Evolutionary conservation across 352 stramenopile species (phyloP).

Genomic region (Phytophthora tentaculata): DNA sequence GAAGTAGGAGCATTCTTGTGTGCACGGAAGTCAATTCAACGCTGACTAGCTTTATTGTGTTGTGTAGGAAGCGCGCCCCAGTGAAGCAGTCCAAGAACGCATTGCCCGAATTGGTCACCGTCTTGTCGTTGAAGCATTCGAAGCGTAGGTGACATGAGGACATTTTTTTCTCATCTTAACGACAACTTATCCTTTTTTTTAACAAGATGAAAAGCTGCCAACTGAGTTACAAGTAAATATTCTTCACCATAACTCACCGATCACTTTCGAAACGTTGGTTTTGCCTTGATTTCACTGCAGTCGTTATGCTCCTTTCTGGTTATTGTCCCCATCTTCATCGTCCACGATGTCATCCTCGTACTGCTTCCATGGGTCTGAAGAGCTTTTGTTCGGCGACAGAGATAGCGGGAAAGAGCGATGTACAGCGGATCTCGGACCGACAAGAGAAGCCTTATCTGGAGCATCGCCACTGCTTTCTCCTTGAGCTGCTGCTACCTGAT

Average conservation of each 20-base stretch:
- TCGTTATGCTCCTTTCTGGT: conserved; percentile 29
- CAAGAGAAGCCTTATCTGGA: background rate
- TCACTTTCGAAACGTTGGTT: conserved; percentile 53
- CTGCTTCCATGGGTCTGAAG: conserved; percentile 33
- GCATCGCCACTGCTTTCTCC: no score
- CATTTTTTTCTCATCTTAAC: no score
- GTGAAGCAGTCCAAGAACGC: conserved; percentile 47
- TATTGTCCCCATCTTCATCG: conserved; percentile 30
- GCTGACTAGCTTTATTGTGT: conserved; percentile 1
- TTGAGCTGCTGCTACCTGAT: conserved; percentile 8
- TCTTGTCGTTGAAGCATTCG: conserved; percentile 71
- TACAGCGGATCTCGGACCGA: no score
- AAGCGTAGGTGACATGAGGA: conserved; percentile 12
- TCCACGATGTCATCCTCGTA: conserved; percentile 35
- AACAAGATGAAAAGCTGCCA: no score
- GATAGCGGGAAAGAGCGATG: background rate
- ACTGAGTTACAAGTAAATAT: no score
- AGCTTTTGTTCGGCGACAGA: conserved; percentile 6
- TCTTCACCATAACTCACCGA: conserved; percentile 31
- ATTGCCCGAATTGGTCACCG: conserved; percentile 80
- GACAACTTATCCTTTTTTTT: no score
- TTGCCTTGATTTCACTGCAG: conserved; percentile 8
- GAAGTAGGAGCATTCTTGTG: conserved; percentile 17
- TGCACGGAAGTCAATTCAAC: background rate
- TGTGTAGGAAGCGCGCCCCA: conserved; percentile 21